Evolutionary conservation across 108 stramenopile genomes (phyloP).

Genomic region (Conticribra weissflogii): DNA sequence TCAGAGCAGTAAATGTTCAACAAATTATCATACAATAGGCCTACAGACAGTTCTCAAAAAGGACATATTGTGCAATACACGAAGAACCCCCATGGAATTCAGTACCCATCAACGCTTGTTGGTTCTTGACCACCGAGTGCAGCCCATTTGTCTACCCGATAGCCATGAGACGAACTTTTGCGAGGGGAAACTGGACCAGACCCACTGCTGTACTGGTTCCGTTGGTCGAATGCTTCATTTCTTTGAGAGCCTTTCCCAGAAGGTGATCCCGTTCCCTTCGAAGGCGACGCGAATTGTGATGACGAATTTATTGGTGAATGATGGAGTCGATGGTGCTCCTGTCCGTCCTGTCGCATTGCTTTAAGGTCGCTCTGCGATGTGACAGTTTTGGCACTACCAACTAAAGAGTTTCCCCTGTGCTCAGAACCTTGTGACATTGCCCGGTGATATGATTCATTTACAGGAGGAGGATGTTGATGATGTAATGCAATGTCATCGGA

Average conservation of each 20-base stretch:
- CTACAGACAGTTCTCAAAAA: background rate
- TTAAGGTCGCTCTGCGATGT: background rate
- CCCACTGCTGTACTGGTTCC: background rate
- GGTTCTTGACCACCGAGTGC: background rate
- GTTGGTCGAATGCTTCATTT: background rate
- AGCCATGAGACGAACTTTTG: background rate
- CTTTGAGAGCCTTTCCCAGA: background rate
- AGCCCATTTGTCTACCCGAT: background rate
- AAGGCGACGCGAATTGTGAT: background rate
- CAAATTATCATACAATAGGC: background rate
- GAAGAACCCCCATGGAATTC: background rate
- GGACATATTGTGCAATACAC: background rate
- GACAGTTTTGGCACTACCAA: no score
- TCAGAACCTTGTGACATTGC: constrained; percentile 3
- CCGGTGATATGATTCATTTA: background rate
- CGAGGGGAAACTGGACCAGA: background rate
- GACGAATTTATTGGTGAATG: background rate
- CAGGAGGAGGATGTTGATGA: background rate
- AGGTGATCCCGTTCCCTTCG: background rate
- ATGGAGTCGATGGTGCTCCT: background rate
- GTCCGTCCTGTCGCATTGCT: background rate
- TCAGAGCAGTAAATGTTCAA: no score
- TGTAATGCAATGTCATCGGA: background rate
- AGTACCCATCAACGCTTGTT: background rate
- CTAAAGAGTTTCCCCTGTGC: background rate